A percentile compares a stretch with the other conserved stretches of the same genome.
Evolutionary conservation across 108 stramenopile species (phyloP).

Genomic region (Skeletonema potamos): DNA sequence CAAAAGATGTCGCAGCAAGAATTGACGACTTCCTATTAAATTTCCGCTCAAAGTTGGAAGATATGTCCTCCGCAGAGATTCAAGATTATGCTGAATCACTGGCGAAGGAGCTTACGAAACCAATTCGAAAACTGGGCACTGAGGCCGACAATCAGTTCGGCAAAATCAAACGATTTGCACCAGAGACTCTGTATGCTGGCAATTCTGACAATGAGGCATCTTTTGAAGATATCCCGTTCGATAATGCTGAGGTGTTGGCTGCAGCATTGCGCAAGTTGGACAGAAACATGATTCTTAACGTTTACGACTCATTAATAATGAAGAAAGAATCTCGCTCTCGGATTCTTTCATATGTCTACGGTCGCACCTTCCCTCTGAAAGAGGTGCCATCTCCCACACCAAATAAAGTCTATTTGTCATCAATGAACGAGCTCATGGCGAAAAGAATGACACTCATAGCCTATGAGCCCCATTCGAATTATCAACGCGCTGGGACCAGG

Average conservation of each 20-base stretch:
- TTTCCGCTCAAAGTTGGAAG: constrained; percentile 57
- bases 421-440: constrained; percentile 16
- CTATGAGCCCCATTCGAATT: constrained; percentile 26
- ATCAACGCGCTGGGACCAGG: not conserved
- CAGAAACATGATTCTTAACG: constrained; percentile 51
- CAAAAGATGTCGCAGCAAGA: constrained; percentile 63
- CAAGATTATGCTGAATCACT: constrained; percentile 61
- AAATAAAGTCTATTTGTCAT: not conserved
- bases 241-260: constrained; percentile 61
- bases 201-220: constrained; percentile 8
- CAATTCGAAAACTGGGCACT: constrained; percentile 68
- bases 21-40: constrained; percentile 77
- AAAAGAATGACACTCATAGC: constrained; percentile 38
- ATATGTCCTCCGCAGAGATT: constrained; percentile 75
- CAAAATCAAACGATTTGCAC: constrained; percentile 70
- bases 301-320: constrained; percentile 61
- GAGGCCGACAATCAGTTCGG: constrained; percentile 62
- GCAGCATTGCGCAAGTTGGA: constrained; percentile 46
- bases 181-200: constrained; percentile 47
- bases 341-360: constrained; percentile 75
- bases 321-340: constrained; percentile 56
- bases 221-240: constrained; percentile 58
- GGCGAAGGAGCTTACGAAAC: constrained; percentile 70
- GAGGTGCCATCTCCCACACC: not conserved
- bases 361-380: constrained; percentile 72